Base-by-base conservation (phyloP, 306 rosid species). In the Dryas drummondii region DNA sequence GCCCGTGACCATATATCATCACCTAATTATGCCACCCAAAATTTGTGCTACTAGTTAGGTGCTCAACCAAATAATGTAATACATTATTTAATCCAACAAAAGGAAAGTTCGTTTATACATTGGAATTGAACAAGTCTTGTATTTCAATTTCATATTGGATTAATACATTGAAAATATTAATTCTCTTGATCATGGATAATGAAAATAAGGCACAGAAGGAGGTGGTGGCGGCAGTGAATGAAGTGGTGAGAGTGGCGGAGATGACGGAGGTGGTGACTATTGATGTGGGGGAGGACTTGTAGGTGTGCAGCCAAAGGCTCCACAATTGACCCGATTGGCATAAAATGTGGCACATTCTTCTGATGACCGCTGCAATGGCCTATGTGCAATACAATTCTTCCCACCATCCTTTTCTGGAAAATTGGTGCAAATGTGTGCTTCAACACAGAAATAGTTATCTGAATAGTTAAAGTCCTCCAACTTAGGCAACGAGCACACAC, bases 391-490 rank as follows among this genome's bases (percentile, higher is more conserved):
- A 59, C 98, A 94, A 72, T 94, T 94, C 72, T 73, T 79, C 69
- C 44, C 62, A 53, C 91, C 98, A 84, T 90, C 90, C 46, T 67
- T 78, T 2, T 74, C 84, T 17, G 41, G 74, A 84, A 94, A 62
- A 78, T 86, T 88, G 5, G 85, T 76, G 73, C 98, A 91, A 19
- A 10, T 4, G 14, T 78, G 58, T 5, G 96, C 79, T 58, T 94
- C 91, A 10, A 57, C 59, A 50, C 88, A 86, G 78, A 94, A 87
- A 73, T 83, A 94, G 68, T 94, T 94, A n/a, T 69, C 61, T 0
- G 96, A 91, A 73, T 83, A 91, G 3, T 94, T 90, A 45, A 94
- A 94, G 40, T 90, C 91, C 80, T 91, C 84, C 87, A 94, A 72
- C 80, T 83, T 88, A 1, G 89, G 89, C 88, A 94, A 78, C 45